A percentile compares a stretch with the other conserved stretches of the same genome.
These are phyloP conservation scores for Graphiopsis chlorocephala DNA, from an alignment of 2,329 filamentous ascomycete species.

Conservation along the genomic window DNA sequence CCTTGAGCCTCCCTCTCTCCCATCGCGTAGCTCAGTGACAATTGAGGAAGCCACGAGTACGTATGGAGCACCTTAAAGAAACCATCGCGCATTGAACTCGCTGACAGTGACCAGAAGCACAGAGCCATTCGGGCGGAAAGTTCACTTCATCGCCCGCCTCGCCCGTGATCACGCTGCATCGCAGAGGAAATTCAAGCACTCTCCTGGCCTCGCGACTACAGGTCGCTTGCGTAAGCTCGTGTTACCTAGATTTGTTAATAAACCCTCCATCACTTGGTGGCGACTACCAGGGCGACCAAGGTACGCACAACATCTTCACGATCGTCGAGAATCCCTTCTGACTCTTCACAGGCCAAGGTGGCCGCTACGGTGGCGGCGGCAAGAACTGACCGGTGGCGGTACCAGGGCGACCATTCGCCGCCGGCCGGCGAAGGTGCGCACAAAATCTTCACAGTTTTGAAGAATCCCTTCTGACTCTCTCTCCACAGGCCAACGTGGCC, in stretches of 20 bases:
- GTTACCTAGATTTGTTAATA: slow-evolving; percentile 20
- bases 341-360: slow-evolving; percentile 22
- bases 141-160: neutral
- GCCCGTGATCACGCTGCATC: slow-evolving; percentile 65
- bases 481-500: too few species aligned
- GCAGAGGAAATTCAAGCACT: slow-evolving; percentile 98
- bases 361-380: too few species aligned
- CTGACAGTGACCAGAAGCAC: slow-evolving; percentile 84
- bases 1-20: slow-evolving; percentile 64
- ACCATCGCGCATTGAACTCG: slow-evolving; percentile 84
- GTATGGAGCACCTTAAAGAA: slow-evolving; percentile 96
- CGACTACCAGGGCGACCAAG: slow-evolving; percentile 7
- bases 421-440: too few species aligned
- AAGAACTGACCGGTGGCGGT: too few species aligned
- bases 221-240: slow-evolving; percentile 54
- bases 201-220: too few species aligned
- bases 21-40: neutral
- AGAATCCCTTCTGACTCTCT: too few species aligned
- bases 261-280: neutral
- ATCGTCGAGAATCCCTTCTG: slow-evolving; percentile 8
- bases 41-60: slow-evolving; percentile 68
- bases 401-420: too few species aligned
- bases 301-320: neutral
- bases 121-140: slow-evolving; percentile 75
- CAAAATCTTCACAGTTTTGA: too few species aligned